Percentiles rank a stretch among this genome's conserved stretches.
phyloP scores from a whole-genome alignment of 2,329 filamentous ascomycete species.

The Chaetomium sp. region DNA sequence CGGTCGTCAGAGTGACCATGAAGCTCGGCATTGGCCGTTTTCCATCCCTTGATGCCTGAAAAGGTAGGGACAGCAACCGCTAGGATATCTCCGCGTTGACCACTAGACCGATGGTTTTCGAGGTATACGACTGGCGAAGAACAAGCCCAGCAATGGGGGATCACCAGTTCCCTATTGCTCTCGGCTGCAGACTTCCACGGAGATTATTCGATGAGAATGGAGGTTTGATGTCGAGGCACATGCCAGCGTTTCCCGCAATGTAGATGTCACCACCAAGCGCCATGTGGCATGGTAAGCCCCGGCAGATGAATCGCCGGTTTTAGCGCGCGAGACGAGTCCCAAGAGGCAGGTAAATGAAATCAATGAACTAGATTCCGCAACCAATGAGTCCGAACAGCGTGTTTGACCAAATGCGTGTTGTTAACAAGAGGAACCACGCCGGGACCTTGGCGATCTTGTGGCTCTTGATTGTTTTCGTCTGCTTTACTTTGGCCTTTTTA shows the following conservation, averaged over 20 bases:
- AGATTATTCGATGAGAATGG: conserved; percentile 65
- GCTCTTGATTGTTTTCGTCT: background rate
- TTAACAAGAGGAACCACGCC: background rate
- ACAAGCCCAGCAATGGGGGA: conserved; percentile 53
- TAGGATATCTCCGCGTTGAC: conserved; percentile 87
- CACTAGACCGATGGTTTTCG: conserved; percentile 71
- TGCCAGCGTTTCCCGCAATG: conserved; percentile 30
- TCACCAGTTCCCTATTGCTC: conserved; percentile 56
- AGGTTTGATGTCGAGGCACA: conserved; percentile 90
- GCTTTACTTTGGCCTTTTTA: background rate
- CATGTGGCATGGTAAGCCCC: background rate
- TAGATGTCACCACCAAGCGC: background rate
- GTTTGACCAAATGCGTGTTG: background rate
- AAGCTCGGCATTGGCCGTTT: background rate
- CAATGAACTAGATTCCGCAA: background rate
- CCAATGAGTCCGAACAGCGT: background rate
- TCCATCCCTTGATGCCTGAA: conserved; percentile 7
- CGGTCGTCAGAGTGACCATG: background rate
- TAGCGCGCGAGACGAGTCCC: background rate
- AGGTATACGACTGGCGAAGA: conserved; percentile 97
- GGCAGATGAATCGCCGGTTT: background rate
- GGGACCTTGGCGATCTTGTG: background rate
- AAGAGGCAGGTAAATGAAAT: background rate
- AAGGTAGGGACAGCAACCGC: conserved; percentile 51
- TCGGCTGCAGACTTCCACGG: conserved; percentile 80